Base-by-base conservation (phyloP, 768 basidiomycete genomes). In the Rhodocollybia butyracea region DNA sequence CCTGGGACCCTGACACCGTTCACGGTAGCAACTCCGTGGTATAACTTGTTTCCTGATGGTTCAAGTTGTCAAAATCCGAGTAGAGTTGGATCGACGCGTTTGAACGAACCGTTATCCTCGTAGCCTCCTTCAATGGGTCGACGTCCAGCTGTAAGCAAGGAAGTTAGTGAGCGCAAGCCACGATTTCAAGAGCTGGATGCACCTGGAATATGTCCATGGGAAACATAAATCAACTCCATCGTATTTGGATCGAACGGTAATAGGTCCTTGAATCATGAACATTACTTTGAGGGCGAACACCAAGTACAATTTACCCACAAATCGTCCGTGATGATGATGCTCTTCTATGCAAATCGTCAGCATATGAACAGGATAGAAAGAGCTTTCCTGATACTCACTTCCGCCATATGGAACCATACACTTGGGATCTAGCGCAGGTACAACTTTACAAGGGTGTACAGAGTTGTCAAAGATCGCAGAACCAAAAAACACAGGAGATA, bases 361-460 rank as follows among this genome's bases (percentile, higher is more conserved):
- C n/a, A n/a, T n/a, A n/a, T n/a, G n/a, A n/a, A n/a, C n/a, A n/a
- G n/a, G n/a, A n/a, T n/a, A n/a, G n/a, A n/a, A n/a, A n/a, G n/a
- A n/a, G n/a, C n/a, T n/a, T n/a, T n/a, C n/a, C n/a, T n/a, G n/a
- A n/a, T n/a, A n/a, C n/a, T n/a, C n/a, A n/a, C 58, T 61, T 5
- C 87, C 86, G 13, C 80, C 88, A 60, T 80, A 89, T 3, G 89
- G 75, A 2, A 91, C 84, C 22, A 70, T 77, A 64, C 68, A 81
- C 57, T 68, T 73, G 60, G 59, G 78, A 64, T n/a, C 63, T n/a
- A 88, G 79, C 59, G 76, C 67, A 10, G 85, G 82, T 1, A 74
- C 82, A 61, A 92, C 81, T 74, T 93, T 94, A 80, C 91, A 92
- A 3, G 91, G 91, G 57, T 93, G 90, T 2, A 91, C 87, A 0